Evolutionary conservation across 352 stramenopile genomes (phyloP), one percentile per base, ranked within the genome.

Genomic region (Phytopythium litorale): DNA sequence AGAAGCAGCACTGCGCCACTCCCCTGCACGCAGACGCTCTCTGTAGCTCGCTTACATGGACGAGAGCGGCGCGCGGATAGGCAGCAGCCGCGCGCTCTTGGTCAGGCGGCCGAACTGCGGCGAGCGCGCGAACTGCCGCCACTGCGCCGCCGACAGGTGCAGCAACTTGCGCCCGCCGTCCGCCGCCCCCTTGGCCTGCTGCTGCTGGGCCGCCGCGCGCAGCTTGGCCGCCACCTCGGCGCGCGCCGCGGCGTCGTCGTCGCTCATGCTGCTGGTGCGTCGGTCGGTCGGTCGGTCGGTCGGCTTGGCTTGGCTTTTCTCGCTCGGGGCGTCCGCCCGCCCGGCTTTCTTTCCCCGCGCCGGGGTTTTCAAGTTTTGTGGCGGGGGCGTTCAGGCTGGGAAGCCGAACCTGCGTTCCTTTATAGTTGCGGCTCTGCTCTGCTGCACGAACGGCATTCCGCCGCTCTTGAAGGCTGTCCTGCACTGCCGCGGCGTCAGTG

Each of bases 51-150:
- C 80, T 50, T 76, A 93, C 81, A 96, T 72, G 38, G 84, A 88
- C 4, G 87, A 92, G 7, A 96, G 71, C 56, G 87, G 87, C 42
- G 78, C 71, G 49, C 84, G 87, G n/a, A 96, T 79, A n/a, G 87
- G 87, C 46, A 94, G 66, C 33, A 96, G 72, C 62, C 73, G 77
- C 28, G 73, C 79, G 35, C 65, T 80, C 48, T 81, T 66, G 48
- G 92, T 60, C 42, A 78, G 56, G 32, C 72, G 80, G 60, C 71
- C 71, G 66, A 78, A 78, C 67, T 76, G 67, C 23, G 84, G 85
- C 63, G 64, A 78, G 45, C 67, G 64, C 66, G 92, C 81, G 33
- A 84, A 93, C 51, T 71, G 67, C 55, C 74, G 66, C 87, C 87
- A 95, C 60, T 87, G 74, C 37, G 77, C 58, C 0, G 76, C 46